Percentiles rank a stretch among this genome's conserved stretches.
phyloP scores from a whole-genome alignment of 768 basidiomycete species.

The Rhodotorula paludigena region DNA sequence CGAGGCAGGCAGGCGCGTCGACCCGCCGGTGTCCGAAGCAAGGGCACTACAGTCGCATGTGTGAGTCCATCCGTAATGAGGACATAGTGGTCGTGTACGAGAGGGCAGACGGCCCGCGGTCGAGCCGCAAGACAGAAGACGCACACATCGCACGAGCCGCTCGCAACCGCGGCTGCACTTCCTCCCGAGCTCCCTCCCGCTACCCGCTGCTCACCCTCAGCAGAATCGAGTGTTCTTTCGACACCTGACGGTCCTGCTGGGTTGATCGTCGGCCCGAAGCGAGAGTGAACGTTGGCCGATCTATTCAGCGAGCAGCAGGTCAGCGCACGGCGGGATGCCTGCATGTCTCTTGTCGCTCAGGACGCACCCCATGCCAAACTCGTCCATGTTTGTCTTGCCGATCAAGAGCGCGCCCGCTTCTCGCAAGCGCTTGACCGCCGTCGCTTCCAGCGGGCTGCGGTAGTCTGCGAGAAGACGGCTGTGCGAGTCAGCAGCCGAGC shows the following conservation, averaged over 20 bases:
- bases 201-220: conserved; percentile 46
- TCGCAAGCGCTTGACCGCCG: conserved; percentile 64
- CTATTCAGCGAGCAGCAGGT: conserved; percentile 46
- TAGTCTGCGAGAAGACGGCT: conserved; percentile 54
- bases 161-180: conserved; percentile 86
- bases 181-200: conserved; percentile 95
- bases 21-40: conserved; percentile 93
- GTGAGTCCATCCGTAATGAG: too few relatives aligned
- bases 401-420: conserved; percentile 64
- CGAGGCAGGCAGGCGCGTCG: conserved; percentile 83
- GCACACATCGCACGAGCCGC: conserved; percentile 76
- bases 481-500: too few relatives aligned
- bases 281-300: conserved; percentile 69
- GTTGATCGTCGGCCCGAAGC: conserved; percentile 74
- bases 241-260: conserved; percentile 49
- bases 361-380: conserved; percentile 98
- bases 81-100: not conserved
- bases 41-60: conserved; percentile 73
- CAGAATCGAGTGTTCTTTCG: conserved; percentile 22
- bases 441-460: conserved; percentile 76
- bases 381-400: conserved; percentile 92
- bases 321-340: too few relatives aligned
- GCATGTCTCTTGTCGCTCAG: too few relatives aligned
- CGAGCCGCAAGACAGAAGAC: conserved; percentile 50
- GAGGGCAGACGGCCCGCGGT: too few relatives aligned